Base-by-base conservation (phyloP, 768 basidiomycete species). In the Collybia sordida region DNA sequence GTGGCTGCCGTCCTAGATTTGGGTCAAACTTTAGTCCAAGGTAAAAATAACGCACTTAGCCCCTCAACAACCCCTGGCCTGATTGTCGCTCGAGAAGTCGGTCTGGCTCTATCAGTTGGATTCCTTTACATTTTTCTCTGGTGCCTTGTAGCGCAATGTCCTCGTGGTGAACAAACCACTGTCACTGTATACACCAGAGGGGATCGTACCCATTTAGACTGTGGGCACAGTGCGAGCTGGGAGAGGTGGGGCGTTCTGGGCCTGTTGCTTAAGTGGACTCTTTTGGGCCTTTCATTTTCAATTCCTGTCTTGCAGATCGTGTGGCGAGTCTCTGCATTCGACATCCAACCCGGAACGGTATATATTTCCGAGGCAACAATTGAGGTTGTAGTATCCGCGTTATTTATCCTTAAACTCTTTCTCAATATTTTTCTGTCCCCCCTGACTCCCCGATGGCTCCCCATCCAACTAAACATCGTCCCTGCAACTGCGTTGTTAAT, bases 111-210 rank as follows among this genome's bases (percentile, higher is more conserved):
- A 18, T 79, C 86, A 8, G 61, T 78, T 37, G 83, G 82, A 4
- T 67, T 81, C 37, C 76, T 83, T 31, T 82, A 82, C 59, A 59
- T 90, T 14, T 89, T 83, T 59, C 82, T 82, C 53, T 91, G 89
- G 89, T 67, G 67, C 34, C 79, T 83, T 51, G 82, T 85, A 36
- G 76, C 80, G 14, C 72, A 73, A 50, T 74, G 82, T 42, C 83
- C 86, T n/a, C 64, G 63, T 27, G 73, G 66, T 51, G 80, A 78
- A 15, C 62, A 55, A 56, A 45, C 44, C 40, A 49, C 53, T 17
- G 50, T 52, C 17, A 38, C 50, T 19, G 41, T 54, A 1, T 35
- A 50, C 28, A 27, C 46, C 42, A n/a, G 50, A 43, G 36, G 35
- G 40, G 31, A 47, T 19, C 17, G 36, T 21, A 14, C 18, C 24